Evolutionary conservation across 768 basidiomycete genomes (phyloP), one percentile per base, ranked within the genome.

Genomic region (Heimioporus sp.): DNA sequence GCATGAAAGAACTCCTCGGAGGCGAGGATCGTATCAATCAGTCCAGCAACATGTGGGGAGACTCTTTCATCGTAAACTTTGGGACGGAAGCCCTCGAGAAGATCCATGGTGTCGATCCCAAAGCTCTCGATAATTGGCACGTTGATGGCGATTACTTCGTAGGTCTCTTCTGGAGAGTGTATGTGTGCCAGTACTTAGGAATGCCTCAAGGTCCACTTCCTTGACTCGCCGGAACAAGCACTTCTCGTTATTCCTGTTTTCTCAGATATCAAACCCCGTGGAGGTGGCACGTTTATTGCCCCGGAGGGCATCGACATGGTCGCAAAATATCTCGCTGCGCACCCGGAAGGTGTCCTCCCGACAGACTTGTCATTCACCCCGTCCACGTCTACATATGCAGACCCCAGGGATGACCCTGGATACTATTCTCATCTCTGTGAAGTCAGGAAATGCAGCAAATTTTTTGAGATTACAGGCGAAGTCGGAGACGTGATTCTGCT

Each of bases 1-100:
- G 44, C 15, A 45, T 41, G 40, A 47, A 42, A 36, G 36, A 51
- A 40, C 48, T 56, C 35, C 44, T 46, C 21, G 39, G 30, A 16
- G 20, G 44, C 16, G 30, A 36, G 48, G 13, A 37, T 30, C 34
- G 34, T 15, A 15, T 47, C 24, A 19, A 57, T 31, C 45, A 47
- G 19, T 20, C n/a, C 35, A 32, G 40, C 13, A 36, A 32, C 11
- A 34, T 32, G 13, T 52, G 16, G 38, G 24, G 43, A 13, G 32
- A 46, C 19, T 50, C 43, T 40, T 55, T 41, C 34, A 28, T 30
- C 20, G 48, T 43, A 21, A 50, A 46, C 31, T 24, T 46, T 38
- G 43, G 43, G 37, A 20, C 10, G 17, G n/a, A n/a, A n/a, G n/a
- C n/a, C n/a, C n/a, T n/a, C 36, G 36, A 37, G 36, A 37, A 16